Percentiles rank a stretch among this genome's conserved stretches.
phyloP scores from a whole-genome alignment of 2,329 filamentous ascomycete genomes.

The Davidsoniella eucalypti region DNA sequence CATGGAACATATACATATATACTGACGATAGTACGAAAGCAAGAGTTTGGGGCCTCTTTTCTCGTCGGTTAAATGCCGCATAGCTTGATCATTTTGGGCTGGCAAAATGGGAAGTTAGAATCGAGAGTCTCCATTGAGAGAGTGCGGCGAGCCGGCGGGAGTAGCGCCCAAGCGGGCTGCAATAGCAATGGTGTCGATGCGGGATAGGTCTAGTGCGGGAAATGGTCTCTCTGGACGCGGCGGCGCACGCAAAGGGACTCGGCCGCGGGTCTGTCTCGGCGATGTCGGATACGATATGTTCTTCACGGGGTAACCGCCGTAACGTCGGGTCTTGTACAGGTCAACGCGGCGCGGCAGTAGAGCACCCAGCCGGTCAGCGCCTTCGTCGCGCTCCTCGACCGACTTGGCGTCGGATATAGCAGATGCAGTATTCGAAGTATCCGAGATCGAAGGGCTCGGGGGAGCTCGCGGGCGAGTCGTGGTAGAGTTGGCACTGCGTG shows the following conservation, averaged over 20 bases:
- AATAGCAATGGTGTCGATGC: no score
- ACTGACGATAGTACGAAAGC: no score
- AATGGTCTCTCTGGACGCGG: not conserved
- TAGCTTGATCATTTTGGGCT: no score
- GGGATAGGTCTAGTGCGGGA: no score
- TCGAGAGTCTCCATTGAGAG: no score
- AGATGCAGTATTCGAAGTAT: not conserved
- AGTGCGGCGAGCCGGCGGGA: no score
- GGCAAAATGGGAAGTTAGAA: no score
- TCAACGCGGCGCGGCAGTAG: constrained; percentile 1
- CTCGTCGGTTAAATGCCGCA: no score
- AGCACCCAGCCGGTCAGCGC: constrained; percentile 1
- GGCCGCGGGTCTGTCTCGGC: constrained; percentile 1
- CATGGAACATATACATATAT: no score
- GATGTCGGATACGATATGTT: constrained; percentile 2
- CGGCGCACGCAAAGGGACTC: not conserved
- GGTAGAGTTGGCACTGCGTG: not conserved
- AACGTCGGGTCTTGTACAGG: not conserved
- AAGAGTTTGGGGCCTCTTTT: no score
- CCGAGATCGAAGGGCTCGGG: not conserved
- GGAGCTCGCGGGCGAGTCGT: not conserved
- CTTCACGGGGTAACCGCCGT: not conserved
- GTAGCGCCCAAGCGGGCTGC: no score
- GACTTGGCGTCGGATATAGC: not conserved
- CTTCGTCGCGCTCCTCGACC: not conserved